Percentiles rank a stretch among this genome's conserved stretches.
phyloP scores from a whole-genome alignment of 805 yeast species.

The Candida ortonii region DNA sequence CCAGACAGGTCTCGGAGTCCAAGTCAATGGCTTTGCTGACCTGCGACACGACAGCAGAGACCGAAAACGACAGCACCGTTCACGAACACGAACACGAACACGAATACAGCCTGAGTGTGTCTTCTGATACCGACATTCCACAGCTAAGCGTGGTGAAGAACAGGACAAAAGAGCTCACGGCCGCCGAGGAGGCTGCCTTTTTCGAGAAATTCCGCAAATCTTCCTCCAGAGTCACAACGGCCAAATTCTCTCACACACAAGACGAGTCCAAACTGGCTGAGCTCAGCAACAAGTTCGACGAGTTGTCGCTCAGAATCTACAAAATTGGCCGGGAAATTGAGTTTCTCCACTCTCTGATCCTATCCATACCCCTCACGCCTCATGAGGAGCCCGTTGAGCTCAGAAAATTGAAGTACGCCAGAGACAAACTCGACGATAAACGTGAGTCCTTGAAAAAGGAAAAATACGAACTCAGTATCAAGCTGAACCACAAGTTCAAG shows the following conservation, averaged over 20 bases:
- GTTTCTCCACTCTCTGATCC: constrained; percentile 30
- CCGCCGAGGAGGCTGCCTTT: constrained; percentile 15
- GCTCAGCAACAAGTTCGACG: constrained; percentile 16
- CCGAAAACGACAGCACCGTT: constrained; percentile 14
- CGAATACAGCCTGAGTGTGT: too few species aligned
- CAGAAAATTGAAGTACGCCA: constrained; percentile 29
- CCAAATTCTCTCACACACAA: constrained; percentile 15
- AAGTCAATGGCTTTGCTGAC: constrained; percentile 20
- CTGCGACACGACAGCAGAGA: constrained; percentile 24
- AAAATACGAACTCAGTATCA: constrained; percentile 31
- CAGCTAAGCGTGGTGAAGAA: constrained; percentile 19
- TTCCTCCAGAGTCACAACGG: constrained; percentile 28
- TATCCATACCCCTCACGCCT: constrained; percentile 16
- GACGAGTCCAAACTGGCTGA: constrained; percentile 18
- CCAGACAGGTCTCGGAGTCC: constrained; percentile 4
- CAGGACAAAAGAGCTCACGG: constrained; percentile 15
- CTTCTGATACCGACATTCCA: too few species aligned
- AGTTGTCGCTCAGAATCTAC: constrained; percentile 20
- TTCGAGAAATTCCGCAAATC: constrained; percentile 21
- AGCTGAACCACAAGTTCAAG: constrained; percentile 26
- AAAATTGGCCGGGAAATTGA: constrained; percentile 32
- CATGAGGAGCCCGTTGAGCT: constrained; percentile 23
- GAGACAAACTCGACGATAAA: constrained; percentile 28
- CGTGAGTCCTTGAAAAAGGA: constrained; percentile 28
- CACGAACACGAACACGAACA: constrained; percentile 6